Conservation (phyloP, 2,329 filamentous ascomycete genomes). For the Botryosphaeria agaves region DNA sequence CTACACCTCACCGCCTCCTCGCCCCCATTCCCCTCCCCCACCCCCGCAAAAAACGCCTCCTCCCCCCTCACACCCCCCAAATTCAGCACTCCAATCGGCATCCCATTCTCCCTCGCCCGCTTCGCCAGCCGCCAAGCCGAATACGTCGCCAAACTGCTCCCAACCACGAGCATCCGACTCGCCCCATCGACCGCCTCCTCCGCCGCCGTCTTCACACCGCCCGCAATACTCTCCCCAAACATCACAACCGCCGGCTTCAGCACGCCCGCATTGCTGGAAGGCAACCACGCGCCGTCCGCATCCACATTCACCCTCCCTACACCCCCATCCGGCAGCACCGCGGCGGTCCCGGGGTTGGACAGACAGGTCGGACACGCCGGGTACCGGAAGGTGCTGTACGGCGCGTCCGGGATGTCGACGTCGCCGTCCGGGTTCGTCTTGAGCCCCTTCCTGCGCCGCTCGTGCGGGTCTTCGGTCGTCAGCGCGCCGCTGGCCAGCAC, state of each 20-base stretch:
- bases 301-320: conserved; percentile 50
- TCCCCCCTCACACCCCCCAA: conserved; percentile 71
- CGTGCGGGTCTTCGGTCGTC: conserved; percentile 56
- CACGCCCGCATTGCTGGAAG: conserved; percentile 42
- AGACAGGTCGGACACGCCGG: conserved; percentile 76
- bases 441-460: conserved; percentile 50
- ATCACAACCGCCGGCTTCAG: conserved; percentile 89
- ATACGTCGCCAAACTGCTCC: conserved; percentile 85
- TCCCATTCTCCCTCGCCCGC: conserved; percentile 61
- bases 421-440: conserved; percentile 89
- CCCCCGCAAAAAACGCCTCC: conserved; percentile 46
- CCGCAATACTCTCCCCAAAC: conserved; percentile 80
- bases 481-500: conserved; percentile 60
- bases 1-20: conserved; percentile 20
- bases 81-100: conserved; percentile 79
- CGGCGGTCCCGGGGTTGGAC: conserved; percentile 30
- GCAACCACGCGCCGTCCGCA: conserved; percentile 59
- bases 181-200: conserved; percentile 67
- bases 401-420: conserved; percentile 71
- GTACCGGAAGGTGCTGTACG: conserved; percentile 81
- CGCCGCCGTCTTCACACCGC: conserved; percentile 52
- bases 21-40: conserved; percentile 24
- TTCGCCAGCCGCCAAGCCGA: conserved; percentile 85
- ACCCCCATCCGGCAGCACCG: conserved; percentile 36
- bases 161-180: conserved; percentile 59